Conservation (phyloP, 1,139 yeast genomes). For the Scheffersomyces parashehatae region DNA sequence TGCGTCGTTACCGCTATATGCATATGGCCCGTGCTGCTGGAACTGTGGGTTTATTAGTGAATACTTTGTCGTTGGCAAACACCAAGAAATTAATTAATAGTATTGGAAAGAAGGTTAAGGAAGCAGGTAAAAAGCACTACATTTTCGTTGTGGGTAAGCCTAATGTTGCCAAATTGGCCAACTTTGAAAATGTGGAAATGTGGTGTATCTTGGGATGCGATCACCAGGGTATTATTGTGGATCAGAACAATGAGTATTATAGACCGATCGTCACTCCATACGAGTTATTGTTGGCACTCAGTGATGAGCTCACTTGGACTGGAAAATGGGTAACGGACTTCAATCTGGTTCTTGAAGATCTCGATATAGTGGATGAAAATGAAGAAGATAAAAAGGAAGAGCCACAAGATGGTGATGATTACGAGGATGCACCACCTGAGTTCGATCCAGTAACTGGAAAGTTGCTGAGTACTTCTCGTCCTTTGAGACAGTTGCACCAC, state of each 20-base stretch:
- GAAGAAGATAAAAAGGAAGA: conserved; percentile 15
- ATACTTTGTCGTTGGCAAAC: conserved; percentile 78
- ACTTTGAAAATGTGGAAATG: conserved; percentile 85
- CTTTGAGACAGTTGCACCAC: conserved; percentile 68
- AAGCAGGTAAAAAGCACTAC: conserved; percentile 87
- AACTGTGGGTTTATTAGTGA: conserved; percentile 86
- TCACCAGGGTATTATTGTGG: conserved; percentile 86
- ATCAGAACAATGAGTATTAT: conserved; percentile 74
- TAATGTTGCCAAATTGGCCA: conserved; percentile 95
- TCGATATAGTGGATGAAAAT: conserved; percentile 19
- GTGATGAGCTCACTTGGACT: conserved; percentile 78
- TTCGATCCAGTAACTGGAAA: conserved; percentile 89
- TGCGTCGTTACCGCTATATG: conserved; percentile 83
- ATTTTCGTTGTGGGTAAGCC: conserved; percentile 97
- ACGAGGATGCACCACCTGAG: conserved; percentile 72
- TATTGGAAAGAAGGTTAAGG: conserved; percentile 59
- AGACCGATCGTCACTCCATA: conserved; percentile 94
- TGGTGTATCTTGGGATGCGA: conserved; percentile 97
- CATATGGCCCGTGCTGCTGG: conserved; percentile 89
- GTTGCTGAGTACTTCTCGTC: conserved; percentile 66
- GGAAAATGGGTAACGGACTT: conserved; percentile 93
- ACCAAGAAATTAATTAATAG: conserved; percentile 64
- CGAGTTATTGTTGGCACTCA: conserved; percentile 79
- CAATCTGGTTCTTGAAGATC: conserved; percentile 45
- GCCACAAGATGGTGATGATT: conserved; percentile 19